These are phyloP conservation scores for Rubia peregrina DNA, from an alignment of 305 asterid species.

Conservation along the genomic window DNA sequence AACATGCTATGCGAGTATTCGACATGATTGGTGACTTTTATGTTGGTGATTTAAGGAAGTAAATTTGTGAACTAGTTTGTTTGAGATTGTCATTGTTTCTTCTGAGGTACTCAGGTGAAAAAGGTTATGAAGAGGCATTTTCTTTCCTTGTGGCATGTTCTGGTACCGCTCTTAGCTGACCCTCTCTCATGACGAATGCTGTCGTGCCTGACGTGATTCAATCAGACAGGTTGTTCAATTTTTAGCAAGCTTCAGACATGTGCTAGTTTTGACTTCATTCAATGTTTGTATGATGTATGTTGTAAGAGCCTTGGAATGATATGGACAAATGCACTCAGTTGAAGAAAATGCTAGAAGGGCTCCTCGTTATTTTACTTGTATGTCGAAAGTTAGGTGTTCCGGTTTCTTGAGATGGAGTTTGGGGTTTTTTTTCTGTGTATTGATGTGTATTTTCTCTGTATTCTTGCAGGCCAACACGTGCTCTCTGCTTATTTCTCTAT, in stretches of 20 bases:
- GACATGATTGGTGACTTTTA: constrained; percentile 81
- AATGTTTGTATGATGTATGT: neutral
- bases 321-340: neutral
- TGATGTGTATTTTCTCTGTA: no score
- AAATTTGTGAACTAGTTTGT: constrained; percentile 9
- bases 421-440: no score
- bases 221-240: neutral
- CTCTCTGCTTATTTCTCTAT: no score
- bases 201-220: neutral
- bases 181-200: neutral
- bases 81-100: constrained; percentile 9
- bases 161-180: neutral
- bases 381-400: no score
- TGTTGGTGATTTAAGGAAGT: constrained; percentile 54
- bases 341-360: neutral
- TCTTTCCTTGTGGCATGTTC: constrained; percentile 5
- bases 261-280: neutral
- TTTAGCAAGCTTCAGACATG: neutral
- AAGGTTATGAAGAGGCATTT: constrained; percentile 10
- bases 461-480: no score
- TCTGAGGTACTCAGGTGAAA: neutral
- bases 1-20: constrained; percentile 79
- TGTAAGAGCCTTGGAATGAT: neutral
- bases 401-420: no score
- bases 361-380: no score